Percentiles rank a stretch among this genome's conserved stretches.
Evolutionary conservation across 495 filamentous ascomycete genomes (phyloP).

Genomic region (Cenococcum geophilum): DNA sequence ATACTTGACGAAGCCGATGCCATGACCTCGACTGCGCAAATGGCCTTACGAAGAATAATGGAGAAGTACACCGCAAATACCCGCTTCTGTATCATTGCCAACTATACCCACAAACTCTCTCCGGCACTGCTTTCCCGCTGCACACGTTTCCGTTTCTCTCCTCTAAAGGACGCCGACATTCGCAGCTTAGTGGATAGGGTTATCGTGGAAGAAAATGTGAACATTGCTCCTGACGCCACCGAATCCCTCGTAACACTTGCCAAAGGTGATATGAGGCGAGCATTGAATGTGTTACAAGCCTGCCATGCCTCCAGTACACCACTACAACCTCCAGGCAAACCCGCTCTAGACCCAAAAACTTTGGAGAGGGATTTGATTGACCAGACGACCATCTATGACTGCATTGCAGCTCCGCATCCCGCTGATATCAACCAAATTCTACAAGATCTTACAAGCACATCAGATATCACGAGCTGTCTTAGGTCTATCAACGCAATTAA

Average conservation of each 20-base stretch:
- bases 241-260: slow-evolving; percentile 78
- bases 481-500: slow-evolving; percentile 83
- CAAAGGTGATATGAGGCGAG: slow-evolving; percentile 93
- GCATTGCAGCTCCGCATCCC: slow-evolving; percentile 92
- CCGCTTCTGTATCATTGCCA: slow-evolving; percentile 96
- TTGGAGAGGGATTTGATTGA: slow-evolving; percentile 79
- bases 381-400: slow-evolving; percentile 89
- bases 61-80: slow-evolving; percentile 99
- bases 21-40: slow-evolving; percentile 95
- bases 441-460: slow-evolving; percentile 70
- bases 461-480: slow-evolving; percentile 81
- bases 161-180: slow-evolving; percentile 83
- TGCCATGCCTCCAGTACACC: slow-evolving; percentile 84
- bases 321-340: slow-evolving; percentile 44
- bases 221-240: slow-evolving; percentile 70
- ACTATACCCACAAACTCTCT: slow-evolving; percentile 98
- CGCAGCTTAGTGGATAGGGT: slow-evolving; percentile 78
- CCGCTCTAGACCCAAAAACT: slow-evolving; percentile 41
- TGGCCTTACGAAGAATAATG: slow-evolving; percentile 96
- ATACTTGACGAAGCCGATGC: slow-evolving; percentile 97
- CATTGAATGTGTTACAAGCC: slow-evolving; percentile 91
- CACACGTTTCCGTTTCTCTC: slow-evolving; percentile 92
- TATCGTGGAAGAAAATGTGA: slow-evolving; percentile 77
- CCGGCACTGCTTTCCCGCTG: slow-evolving; percentile 89
- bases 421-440: slow-evolving; percentile 80